Conservation (phyloP, 768 basidiomycete genomes). For the Cyclocybe cylindracea region DNA sequence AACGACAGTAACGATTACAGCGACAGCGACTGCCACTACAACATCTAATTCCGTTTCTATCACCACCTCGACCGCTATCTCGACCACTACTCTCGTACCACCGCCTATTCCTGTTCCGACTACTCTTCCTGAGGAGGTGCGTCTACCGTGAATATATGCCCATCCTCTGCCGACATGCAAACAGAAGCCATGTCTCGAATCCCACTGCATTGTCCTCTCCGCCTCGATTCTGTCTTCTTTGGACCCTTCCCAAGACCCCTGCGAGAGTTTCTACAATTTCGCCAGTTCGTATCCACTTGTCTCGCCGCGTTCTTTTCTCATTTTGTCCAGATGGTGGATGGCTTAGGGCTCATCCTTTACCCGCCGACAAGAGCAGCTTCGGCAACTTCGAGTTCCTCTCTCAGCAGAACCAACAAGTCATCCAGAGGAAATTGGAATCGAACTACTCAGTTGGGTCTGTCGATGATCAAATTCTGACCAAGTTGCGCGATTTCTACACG, state of each 20-base stretch:
- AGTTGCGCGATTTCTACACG: constrained; percentile 69
- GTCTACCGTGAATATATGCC: constrained; percentile 2
- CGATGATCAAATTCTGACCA: constrained; percentile 60
- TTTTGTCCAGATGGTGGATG: constrained; percentile 76
- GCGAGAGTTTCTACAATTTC: constrained; percentile 93
- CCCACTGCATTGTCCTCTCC: constrained; percentile 81
- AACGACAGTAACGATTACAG: constrained; percentile 37
- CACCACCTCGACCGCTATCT: constrained; percentile 27
- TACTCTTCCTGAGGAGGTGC: constrained; percentile 51
- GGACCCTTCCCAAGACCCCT: constrained; percentile 85
- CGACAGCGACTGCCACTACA: constrained; percentile 40
- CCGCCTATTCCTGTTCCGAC: constrained; percentile 56
- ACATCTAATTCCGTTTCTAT: constrained; percentile 32
- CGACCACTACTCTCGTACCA: constrained; percentile 34
- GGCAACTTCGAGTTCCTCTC: constrained; percentile 74
- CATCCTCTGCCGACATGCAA: constrained; percentile 5
- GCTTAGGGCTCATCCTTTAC: constrained; percentile 80
- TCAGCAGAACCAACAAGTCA: constrained; percentile 75
- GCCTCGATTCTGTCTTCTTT: constrained; percentile 80
- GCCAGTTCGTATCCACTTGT: constrained; percentile 63
- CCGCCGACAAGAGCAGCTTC: constrained; percentile 77
- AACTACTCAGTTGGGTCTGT: constrained; percentile 31
- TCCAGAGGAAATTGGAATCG: constrained; percentile 69
- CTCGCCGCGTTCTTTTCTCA: not conserved
- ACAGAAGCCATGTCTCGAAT: constrained; percentile 70